Conservation (phyloP, 192 early-diverging fungal species). For the Gonapodya sp. region DNA sequence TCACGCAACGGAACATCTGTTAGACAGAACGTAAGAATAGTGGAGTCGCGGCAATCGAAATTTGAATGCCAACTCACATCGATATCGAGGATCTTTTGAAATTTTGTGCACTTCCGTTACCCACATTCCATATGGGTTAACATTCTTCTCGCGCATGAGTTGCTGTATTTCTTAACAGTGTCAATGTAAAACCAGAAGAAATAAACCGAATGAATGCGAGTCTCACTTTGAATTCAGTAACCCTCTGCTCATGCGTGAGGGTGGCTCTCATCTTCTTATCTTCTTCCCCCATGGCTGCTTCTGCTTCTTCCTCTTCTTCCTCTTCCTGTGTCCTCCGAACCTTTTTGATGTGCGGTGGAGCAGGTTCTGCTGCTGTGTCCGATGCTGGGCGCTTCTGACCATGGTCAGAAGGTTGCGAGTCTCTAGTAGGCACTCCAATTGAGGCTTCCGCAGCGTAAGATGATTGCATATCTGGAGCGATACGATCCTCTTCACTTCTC, state of each 20-base stretch:
- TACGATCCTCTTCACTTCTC: neutral
- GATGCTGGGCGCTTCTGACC: neutral
- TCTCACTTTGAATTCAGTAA: neutral
- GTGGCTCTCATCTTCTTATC: neutral
- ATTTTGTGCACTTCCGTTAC: neutral
- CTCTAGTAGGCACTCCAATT: no score
- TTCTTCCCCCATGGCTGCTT: conserved; percentile 4
- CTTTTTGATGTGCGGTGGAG: neutral
- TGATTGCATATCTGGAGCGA: neutral
- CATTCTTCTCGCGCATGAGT: neutral
- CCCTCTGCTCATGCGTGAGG: neutral
- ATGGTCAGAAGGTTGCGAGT: neutral
- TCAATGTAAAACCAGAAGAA: neutral
- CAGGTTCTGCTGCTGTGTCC: neutral
- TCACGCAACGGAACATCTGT: neutral
- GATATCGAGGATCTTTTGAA: neutral
- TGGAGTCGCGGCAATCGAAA: neutral
- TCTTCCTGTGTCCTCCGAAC: neutral
- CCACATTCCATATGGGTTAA: neutral
- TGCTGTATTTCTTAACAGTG: neutral
- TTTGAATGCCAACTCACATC: neutral
- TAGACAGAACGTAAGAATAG: no score
- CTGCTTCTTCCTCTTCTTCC: conserved; percentile 6
- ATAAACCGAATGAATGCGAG: no score
- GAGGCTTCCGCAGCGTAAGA: no score